Percentiles rank a stretch among this genome's conserved stretches.
Evolutionary conservation across 768 basidiomycete species (phyloP).

Genomic region (Lyophyllum semitale): DNA sequence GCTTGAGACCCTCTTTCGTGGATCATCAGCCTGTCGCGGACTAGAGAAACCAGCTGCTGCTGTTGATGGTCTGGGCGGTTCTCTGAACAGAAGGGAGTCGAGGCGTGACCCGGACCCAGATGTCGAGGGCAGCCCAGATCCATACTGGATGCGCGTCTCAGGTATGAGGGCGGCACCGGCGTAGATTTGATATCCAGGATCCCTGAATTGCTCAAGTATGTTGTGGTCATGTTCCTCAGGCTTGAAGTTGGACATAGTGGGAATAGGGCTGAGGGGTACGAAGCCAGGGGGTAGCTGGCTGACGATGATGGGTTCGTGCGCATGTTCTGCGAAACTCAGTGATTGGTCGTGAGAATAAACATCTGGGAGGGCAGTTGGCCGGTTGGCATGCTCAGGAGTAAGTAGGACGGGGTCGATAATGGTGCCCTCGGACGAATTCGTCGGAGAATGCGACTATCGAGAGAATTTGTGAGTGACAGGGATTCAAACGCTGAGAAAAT

Average conservation of each 20-base stretch:
- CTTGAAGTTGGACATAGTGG: constrained; percentile 5
- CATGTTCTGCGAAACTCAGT: background rate
- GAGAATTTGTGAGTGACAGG: background rate
- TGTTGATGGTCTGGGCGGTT: background rate
- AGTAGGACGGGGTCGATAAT: constrained; percentile 40
- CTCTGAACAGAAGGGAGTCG: background rate
- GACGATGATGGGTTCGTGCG: constrained; percentile 10
- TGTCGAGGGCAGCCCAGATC: background rate
- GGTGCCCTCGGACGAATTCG: constrained; percentile 31
- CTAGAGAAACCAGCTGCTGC: background rate
- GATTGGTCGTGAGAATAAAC: constrained; percentile 6
- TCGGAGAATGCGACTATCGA: constrained; percentile 41
- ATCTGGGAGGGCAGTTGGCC: constrained; percentile 17
- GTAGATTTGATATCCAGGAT: constrained; percentile 6
- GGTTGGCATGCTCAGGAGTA: constrained; percentile 41
- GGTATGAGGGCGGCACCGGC: constrained; percentile 6
- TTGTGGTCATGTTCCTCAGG: background rate
- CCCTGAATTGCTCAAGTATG: background rate
- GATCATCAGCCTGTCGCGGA: background rate
- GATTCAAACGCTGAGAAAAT: background rate
- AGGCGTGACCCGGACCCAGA: background rate
- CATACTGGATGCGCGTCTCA: background rate
- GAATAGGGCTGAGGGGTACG: constrained; percentile 38
- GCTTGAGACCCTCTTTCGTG: background rate
- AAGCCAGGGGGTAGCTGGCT: constrained; percentile 38